phyloP scores from a whole-genome alignment of 2,329 filamentous ascomycete species.

The Escovopsis sp. region DNA sequence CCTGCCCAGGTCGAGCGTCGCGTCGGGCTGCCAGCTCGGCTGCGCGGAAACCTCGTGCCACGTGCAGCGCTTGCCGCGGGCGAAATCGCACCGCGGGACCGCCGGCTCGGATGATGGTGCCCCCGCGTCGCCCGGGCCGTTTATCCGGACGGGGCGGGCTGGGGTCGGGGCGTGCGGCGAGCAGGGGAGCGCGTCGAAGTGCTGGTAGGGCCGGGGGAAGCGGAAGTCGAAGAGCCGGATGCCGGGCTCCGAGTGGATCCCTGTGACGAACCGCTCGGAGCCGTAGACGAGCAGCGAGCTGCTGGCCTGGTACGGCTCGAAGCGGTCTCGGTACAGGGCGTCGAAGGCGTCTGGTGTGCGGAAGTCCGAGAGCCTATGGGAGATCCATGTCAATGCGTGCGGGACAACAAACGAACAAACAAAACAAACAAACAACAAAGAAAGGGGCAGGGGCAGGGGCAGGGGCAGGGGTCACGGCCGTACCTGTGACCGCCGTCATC shows the following conservation, averaged over 20 bases:
- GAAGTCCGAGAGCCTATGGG: conserved; percentile 29
- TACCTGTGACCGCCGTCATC: conserved; percentile 34
- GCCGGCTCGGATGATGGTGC: conserved; percentile 21
- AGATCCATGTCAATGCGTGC: background rate
- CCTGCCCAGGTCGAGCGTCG: conserved; percentile 28
- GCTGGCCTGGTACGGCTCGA: conserved; percentile 30
- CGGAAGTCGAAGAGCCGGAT: conserved; percentile 42
- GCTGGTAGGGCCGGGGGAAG: conserved; percentile 31
- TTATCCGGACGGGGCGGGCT: background rate
- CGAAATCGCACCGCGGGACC: conserved; percentile 23
- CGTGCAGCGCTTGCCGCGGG: conserved; percentile 21
- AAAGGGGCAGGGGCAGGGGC: no score
- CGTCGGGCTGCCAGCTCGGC: conserved; percentile 34
- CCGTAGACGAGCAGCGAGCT: conserved; percentile 36
- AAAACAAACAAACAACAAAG: no score
- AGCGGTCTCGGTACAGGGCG: conserved; percentile 36
- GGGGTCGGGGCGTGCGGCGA: conserved; percentile 8
- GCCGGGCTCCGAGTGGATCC: conserved; percentile 27
- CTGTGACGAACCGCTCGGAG: conserved; percentile 35
- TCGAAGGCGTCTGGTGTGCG: conserved; percentile 33
- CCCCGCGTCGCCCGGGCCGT: background rate
- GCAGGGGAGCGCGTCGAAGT: conserved; percentile 34
- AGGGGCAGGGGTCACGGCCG: conserved; percentile 1
- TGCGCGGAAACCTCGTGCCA: conserved; percentile 32
- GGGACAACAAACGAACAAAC: background rate